phyloP scores from a whole-genome alignment of 192 early-diverging fungal species.

The Lunasporangiospora selenospora region DNA sequence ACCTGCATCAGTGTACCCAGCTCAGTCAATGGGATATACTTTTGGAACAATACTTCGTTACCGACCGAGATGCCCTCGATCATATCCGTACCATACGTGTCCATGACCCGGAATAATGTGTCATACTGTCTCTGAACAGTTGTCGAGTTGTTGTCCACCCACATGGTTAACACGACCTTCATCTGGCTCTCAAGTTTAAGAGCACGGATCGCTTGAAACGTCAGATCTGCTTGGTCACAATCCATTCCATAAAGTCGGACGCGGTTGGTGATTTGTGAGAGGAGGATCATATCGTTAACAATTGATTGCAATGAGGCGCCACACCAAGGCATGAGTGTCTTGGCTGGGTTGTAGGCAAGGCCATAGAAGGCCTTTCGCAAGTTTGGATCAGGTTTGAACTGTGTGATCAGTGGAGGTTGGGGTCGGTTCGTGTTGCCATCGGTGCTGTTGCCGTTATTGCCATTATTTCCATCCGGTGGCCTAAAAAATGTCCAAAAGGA shows the following conservation, averaged over 20 bases:
- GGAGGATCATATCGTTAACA: slow-evolving; percentile 23
- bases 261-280: slow-evolving; percentile 31
- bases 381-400: slow-evolving; percentile 5
- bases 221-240: slow-evolving; percentile 21
- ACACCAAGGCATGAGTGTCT: slow-evolving; percentile 16
- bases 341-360: slow-evolving; percentile 21
- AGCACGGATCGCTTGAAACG: slow-evolving; percentile 10
- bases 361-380: slow-evolving; percentile 26
- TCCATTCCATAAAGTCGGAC: slow-evolving; percentile 39
- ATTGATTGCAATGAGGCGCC: slow-evolving; percentile 12
- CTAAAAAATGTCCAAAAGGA: too few species aligned
- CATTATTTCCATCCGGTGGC: too few species aligned
- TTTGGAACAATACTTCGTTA: slow-evolving; percentile 38
- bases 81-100: too few species aligned
- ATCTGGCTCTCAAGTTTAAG: slow-evolving; percentile 29
- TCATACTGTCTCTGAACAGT: slow-evolving; percentile 33
- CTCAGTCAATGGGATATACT: slow-evolving; percentile 2
- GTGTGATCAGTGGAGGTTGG: too few species aligned
- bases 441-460: too few species aligned
- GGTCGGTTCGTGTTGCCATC: too few species aligned
- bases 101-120: too few species aligned
- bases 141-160: slow-evolving; percentile 27
- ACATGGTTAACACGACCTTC: slow-evolving; percentile 25
- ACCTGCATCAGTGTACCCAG: too few species aligned
- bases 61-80: slow-evolving; percentile 26